A percentile compares a stretch with the other conserved stretches of the same genome.
Evolutionary conservation across 441 rosid genomes (phyloP).

Genomic region (Bocquillonia castaneifolia): DNA sequence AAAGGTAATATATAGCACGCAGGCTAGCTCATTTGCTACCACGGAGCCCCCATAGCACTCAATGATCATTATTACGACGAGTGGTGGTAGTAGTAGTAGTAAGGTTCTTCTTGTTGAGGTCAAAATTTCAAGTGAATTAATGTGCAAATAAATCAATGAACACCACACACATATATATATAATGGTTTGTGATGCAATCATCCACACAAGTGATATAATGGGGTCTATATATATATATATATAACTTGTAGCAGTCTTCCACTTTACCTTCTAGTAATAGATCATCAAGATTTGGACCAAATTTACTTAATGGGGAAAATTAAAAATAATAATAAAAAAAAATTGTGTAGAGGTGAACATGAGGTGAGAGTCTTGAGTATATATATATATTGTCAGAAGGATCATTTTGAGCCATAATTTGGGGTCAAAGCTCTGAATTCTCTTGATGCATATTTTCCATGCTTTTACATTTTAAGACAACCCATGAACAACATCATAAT

Average conservation of each 20-base stretch:
- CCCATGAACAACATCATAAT: not conserved
- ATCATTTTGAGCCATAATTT: constrained; percentile 15
- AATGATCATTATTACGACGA: not conserved
- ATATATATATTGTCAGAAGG: not conserved
- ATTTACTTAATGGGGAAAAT: too few species aligned
- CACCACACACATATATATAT: not conserved
- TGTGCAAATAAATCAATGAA: not conserved
- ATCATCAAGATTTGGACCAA: not conserved
- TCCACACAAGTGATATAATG: constrained; percentile 24
- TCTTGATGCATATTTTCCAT: constrained; percentile 5
- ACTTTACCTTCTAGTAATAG: not conserved
- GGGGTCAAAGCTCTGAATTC: constrained; percentile 13
- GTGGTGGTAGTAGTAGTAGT: not conserved
- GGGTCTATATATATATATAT: constrained; percentile 1
- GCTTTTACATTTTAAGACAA: constrained; percentile 3
- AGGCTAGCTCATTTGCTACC: constrained; percentile 24
- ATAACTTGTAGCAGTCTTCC: not conserved
- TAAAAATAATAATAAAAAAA: not conserved
- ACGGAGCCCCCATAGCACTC: constrained; percentile 19
- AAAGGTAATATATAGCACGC: constrained; percentile 18
- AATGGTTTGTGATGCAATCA: constrained; percentile 32
- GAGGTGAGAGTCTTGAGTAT: constrained; percentile 2
- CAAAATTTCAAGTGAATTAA: not conserved
- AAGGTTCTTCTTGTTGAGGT: constrained; percentile 4
- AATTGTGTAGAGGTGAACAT: not conserved